A percentile compares a stretch with the other conserved stretches of the same genome.
phyloP scores from a whole-genome alignment of 306 rosid genomes.

The Rosa chinensis region DNA sequence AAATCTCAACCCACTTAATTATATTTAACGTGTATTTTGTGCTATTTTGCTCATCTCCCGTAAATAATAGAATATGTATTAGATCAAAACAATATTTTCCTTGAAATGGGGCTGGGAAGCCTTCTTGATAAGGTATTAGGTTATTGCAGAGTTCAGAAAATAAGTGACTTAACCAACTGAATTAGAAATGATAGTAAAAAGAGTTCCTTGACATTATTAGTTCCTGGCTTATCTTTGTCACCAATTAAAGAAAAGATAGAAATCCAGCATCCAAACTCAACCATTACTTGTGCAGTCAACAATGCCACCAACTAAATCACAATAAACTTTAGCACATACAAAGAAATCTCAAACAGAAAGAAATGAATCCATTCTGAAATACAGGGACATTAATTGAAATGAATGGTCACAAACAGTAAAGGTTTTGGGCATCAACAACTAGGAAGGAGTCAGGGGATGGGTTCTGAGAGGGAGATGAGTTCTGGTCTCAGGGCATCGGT shows the following conservation, averaged over 20 bases:
- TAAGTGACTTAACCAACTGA: no score
- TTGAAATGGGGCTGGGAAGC: no score
- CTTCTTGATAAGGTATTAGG: no score
- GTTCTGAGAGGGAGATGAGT: no score
- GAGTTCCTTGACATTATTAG: not conserved
- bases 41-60: no score
- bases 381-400: slow-evolving; percentile 66
- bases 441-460: no score
- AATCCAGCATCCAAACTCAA: not conserved
- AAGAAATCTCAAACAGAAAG: slow-evolving; percentile 17
- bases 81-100: no score
- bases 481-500: not conserved
- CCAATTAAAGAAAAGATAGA: not conserved
- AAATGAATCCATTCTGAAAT: slow-evolving; percentile 79
- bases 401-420: slow-evolving; percentile 59
- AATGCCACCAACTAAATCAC: slow-evolving; percentile 9
- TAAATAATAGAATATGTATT: no score
- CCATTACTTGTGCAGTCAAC: slow-evolving; percentile 1
- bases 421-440: no score
- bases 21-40: not conserved
- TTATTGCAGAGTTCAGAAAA: no score
- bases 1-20: no score
- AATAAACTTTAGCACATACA: slow-evolving; percentile 7
- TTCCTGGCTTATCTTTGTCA: not conserved
- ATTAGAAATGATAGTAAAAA: no score